Evolutionary conservation across 139 green algal species (phyloP), one percentile per base, ranked within the genome.

Genomic region (Coelastrella sp.): DNA sequence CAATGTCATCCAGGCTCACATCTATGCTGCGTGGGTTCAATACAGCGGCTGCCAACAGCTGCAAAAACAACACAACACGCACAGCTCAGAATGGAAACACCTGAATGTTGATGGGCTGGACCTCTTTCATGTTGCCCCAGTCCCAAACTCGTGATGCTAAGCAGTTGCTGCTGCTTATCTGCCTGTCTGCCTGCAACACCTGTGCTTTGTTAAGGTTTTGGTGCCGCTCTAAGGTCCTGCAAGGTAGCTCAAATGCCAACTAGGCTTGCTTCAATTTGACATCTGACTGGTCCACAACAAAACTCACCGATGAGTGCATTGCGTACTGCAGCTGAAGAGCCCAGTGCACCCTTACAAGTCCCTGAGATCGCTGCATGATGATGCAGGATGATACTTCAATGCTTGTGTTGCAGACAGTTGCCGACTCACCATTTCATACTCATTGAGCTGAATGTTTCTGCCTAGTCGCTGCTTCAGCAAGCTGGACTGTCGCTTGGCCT

Each of bases 1-100:
- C 96, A 10, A 99, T 96, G 63, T 97, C 94, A 6, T 94, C 91
- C 25, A 99, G 94, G 0, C 85, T 92, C 17, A 98, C 94, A 59
- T 97, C 93, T 72, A 99, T 97, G 75, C 94, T 60, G 25, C 87
- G 85, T 0, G 97, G 97, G 92, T 99, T 99, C 76, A 98, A 90
- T 11, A 99, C 97, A 56, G 97, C 94, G n/a, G 90, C 83, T 0
- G 96, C 96, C 59, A 99, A 94, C 19, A 98, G 88, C 94, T 98
- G 93, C 70, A 57, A 11, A 56, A 58, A 27, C 35, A 49, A 35
- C 72, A 81, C 7, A 61, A 27, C 25, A 15, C 11, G 65, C 5
- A 35, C 75, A n/a, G 27, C 4, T 10, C 25, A 22, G n/a, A 78
- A 9, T 6, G 27, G 20, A 7, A 78, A 24, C 72, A 78, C 35